These are phyloP conservation scores for Polymyxa betae DNA, from an alignment of 208 protist species.

Conservation along the genomic window DNA sequence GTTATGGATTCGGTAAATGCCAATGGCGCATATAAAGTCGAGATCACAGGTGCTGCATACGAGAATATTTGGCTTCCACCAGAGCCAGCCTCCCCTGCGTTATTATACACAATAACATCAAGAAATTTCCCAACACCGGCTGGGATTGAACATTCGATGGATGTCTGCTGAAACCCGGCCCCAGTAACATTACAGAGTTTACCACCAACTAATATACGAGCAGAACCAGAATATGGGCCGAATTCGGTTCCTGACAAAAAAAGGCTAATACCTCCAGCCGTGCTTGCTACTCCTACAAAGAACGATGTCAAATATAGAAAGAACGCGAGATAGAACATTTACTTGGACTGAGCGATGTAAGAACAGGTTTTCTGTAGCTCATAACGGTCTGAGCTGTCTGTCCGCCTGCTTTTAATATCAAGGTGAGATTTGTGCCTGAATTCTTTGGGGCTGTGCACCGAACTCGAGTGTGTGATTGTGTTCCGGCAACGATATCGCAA, in stretches of 20 bases:
- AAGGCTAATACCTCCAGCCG: slow-evolving; percentile 4
- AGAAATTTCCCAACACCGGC: neutral
- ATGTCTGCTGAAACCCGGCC: neutral
- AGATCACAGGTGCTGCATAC: neutral
- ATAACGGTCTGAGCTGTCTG: neutral
- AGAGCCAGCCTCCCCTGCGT: neutral
- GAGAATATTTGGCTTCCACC: neutral
- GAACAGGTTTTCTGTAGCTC: neutral
- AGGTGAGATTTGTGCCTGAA: neutral
- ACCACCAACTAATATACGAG: neutral
- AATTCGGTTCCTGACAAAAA: neutral
- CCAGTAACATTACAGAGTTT: neutral
- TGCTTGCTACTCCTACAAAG: neutral
- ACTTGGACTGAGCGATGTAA: slow-evolving; percentile 1
- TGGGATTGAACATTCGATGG: slow-evolving; percentile 10
- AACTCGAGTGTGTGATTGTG: neutral
- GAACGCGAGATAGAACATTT: neutral
- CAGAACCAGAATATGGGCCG: neutral
- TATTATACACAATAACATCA: neutral
- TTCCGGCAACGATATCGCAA: neutral
- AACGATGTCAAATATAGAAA: neutral
- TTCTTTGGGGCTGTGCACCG: neutral
- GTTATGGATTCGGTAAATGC: neutral
- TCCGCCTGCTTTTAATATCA: neutral
- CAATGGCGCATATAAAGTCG: neutral